Base-by-base conservation (phyloP, 805 yeast species). In the Lachancea lanzarotensis region DNA sequence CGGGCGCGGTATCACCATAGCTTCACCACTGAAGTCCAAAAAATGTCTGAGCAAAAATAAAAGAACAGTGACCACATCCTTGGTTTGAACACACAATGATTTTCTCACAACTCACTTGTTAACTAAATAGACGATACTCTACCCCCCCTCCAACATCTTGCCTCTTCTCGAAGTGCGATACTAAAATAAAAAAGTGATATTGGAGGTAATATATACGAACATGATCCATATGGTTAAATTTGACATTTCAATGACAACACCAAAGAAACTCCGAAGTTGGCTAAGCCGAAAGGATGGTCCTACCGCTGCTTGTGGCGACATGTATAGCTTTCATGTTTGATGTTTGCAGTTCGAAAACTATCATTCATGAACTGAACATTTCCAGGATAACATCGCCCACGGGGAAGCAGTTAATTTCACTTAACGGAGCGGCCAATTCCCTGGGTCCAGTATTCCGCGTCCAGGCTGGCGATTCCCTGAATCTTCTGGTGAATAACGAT, bases 361-460 rank as follows among this genome's bases (percentile, higher is more conserved):
- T 48, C 30, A 31, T 49, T 15, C 30, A 49, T 9, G 40, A 51
- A 2, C 48, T 56, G 26, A 49, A 55, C 18, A 46, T 50, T 12
- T 45, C 41, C 7, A 50, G 52, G 25, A 27, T 42, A 7, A n/a
- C 34, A n/a, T 45, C 51, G 32, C 19, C 31, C 5, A 31, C 34
- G 12, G 54, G 52, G n/a, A 38, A 43, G 27, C 34, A 37, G 26
- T 49, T 54, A 12, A 51, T 60, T 12, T 48, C 60, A 0, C 45
- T 60, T n/a, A 60, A 58, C 38, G 59, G 49, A 6, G 20, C 39
- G 13, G 19, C 25, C 18, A 38, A 46, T 17, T 45, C 57, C 3
- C 52, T 52, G 43, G 63, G 63, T 5, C 63, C 65, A 13, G 27
- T 43, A 2, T 45, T 59, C n/a, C 44, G 53, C 18, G 56, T 56